Evolutionary conservation across 176 grass and related monocot genomes (phyloP).

Genomic region (Microstegium vimineum): DNA sequence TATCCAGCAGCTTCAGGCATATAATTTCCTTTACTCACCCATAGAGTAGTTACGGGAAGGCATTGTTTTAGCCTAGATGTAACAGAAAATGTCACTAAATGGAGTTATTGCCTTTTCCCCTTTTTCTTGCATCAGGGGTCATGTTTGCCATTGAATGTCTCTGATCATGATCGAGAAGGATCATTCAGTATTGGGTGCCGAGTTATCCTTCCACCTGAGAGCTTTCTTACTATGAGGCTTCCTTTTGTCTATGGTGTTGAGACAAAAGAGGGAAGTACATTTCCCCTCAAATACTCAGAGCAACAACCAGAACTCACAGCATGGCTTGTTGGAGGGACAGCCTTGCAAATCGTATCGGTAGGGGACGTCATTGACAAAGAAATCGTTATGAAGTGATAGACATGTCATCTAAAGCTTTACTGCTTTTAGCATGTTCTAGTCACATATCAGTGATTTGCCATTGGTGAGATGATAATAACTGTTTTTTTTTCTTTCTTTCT

Average conservation of each 20-base stretch:
- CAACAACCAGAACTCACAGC: constrained; percentile 72
- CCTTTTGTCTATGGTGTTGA: constrained; percentile 82
- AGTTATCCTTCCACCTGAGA: constrained; percentile 84
- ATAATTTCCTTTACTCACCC: constrained; percentile 13
- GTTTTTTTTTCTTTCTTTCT: background rate
- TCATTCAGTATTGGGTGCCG: constrained; percentile 67
- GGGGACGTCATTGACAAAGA: constrained; percentile 44
- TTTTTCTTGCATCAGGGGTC: constrained; percentile 54
- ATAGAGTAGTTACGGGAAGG: constrained; percentile 8
- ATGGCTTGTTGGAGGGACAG: constrained; percentile 85
- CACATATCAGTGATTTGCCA: background rate
- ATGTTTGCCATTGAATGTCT: constrained; percentile 61
- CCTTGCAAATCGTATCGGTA: constrained; percentile 71
- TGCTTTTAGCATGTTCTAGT: background rate
- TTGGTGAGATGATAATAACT: constrained; percentile 15
- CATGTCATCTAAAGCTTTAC: constrained; percentile 3
- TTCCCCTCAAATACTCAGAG: constrained; percentile 59
- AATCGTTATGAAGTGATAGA: background rate
- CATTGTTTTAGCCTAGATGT: background rate
- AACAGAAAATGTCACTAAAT: background rate
- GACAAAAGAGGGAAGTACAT: constrained; percentile 50
- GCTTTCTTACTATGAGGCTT: constrained; percentile 88
- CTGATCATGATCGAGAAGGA: constrained; percentile 58
- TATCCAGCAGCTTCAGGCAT: background rate
- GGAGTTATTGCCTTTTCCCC: background rate